Conservation (phyloP, 1,139 yeast species). For the Meyerozyma carpophila region DNA sequence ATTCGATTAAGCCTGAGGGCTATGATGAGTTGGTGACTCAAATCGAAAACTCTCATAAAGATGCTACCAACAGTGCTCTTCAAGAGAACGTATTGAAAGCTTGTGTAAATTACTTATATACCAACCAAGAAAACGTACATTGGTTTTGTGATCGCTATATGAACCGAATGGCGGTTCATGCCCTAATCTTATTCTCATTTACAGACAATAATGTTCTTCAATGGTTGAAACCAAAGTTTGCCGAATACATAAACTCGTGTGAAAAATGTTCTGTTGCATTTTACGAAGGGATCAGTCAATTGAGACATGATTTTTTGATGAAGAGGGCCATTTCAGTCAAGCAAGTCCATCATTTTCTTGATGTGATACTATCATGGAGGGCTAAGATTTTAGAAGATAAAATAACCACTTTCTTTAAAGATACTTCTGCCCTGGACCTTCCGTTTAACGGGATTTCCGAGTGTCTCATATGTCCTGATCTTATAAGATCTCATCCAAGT, state of each 20-base stretch:
- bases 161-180: slow-evolving; percentile 46
- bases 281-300: slow-evolving; percentile 45
- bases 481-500: slow-evolving; percentile 32
- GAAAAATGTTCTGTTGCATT: slow-evolving; percentile 47
- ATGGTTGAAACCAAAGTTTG: slow-evolving; percentile 38
- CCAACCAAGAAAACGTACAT: slow-evolving; percentile 21
- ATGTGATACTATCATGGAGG: slow-evolving; percentile 53
- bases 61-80: neutral
- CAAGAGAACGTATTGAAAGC: slow-evolving; percentile 2
- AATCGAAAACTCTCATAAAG: slow-evolving; percentile 1
- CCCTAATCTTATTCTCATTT: slow-evolving; percentile 56
- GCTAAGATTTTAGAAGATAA: slow-evolving; percentile 9
- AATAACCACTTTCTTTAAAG: slow-evolving; percentile 9
- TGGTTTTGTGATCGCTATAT: slow-evolving; percentile 52
- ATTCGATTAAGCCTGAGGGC: slow-evolving; percentile 1
- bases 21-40: slow-evolving; percentile 2
- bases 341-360: slow-evolving; percentile 46
- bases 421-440: neutral
- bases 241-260: slow-evolving; percentile 40
- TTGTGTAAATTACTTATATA: slow-evolving; percentile 1
- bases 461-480: slow-evolving; percentile 46
- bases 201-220: slow-evolving; percentile 38
- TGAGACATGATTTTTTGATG: slow-evolving; percentile 48
- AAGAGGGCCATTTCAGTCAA: slow-evolving; percentile 44
- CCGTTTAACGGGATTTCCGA: slow-evolving; percentile 29